Base-by-base conservation (phyloP, 352 stramenopile genomes). In the Globisporangium alternatum region DNA sequence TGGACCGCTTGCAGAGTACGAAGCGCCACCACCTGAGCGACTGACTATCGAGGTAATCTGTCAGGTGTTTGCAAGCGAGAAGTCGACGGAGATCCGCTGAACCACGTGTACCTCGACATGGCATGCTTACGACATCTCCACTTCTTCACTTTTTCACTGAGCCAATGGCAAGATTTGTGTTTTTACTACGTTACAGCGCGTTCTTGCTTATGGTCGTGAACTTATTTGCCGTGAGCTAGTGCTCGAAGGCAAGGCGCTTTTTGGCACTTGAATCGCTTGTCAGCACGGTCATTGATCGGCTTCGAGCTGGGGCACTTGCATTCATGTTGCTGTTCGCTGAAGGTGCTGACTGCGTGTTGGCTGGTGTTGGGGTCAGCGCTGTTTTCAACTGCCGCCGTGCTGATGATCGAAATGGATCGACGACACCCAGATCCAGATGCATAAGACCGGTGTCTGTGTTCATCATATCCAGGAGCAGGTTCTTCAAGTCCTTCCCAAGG, bases 401-500 rank as follows among this genome's bases (percentile, higher is more conserved):
- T 48, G 73, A 80, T 6, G 71, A 31, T 3, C 78, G 76, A 0
- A 62, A 62, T 4, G 68, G 28, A 31, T 86, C 74, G 0, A 87
- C 49, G 5, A 88, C 62, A 0, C 74, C 79, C 8, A 96, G 72
- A 53, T 94, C 83, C 15, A 94, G 64, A 53, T 96, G 88, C 83
- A 96, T 93, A 9, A 96, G 72, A 8, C 75, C 81, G 1, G 85
- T 96, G 66, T 95, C 70, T 2, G 77, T 88, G 57, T 91, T 90
- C 75, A 95, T 81, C 83, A 91, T 94, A 48, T 94, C 80, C 37
- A 86, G 35, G 4, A 96, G 37, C 10, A 92, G 62, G 1, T 75
- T 80, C 62, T 93, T 91, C 53, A 96, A 72, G 25, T 90, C 75
- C 19, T 87, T 70, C 28, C 87, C 85, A 5, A 96, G 72, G 22